Evolutionary conservation across 176 grass and related monocot genomes (phyloP).

Genomic region (Luzula sylvatica): DNA sequence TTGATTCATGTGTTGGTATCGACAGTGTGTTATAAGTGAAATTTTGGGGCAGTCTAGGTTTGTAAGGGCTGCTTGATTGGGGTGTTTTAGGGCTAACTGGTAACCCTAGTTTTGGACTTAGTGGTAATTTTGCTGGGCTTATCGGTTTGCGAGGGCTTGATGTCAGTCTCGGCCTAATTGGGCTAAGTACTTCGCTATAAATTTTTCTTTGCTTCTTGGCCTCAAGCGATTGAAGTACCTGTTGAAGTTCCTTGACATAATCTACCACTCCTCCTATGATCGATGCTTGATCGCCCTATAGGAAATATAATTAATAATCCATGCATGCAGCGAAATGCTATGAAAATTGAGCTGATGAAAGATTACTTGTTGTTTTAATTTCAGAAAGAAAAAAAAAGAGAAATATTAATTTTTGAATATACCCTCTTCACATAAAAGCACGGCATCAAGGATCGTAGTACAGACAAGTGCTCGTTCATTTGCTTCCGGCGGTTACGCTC

Average conservation of each 20-base stretch:
- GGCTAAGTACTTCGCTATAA: conserved; percentile 56
- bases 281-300: conserved; percentile 65
- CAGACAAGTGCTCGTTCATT: conserved; percentile 61
- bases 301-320: background rate
- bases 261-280: conserved; percentile 82
- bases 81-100: conserved; percentile 62
- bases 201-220: conserved; percentile 58
- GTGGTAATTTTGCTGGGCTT: conserved; percentile 27
- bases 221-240: conserved; percentile 59
- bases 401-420: too few relatives aligned
- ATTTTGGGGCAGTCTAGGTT: conserved; percentile 16
- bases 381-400: too few relatives aligned
- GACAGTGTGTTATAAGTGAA: background rate
- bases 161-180: conserved; percentile 43
- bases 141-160: conserved; percentile 20
- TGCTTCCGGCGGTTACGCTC: conserved; percentile 96
- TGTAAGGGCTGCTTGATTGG: conserved; percentile 52
- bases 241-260: conserved; percentile 84
- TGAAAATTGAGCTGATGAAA: background rate
- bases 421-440: conserved; percentile 87
- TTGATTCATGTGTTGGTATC: conserved; percentile 23
- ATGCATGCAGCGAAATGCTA: background rate
- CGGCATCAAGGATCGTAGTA: conserved; percentile 70
- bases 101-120: conserved; percentile 43
- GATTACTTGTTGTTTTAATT: too few relatives aligned